These are phyloP conservation scores for Theileria luwenshuni DNA, from an alignment of 169 alveolate genomes.

Conservation along the genomic window DNA sequence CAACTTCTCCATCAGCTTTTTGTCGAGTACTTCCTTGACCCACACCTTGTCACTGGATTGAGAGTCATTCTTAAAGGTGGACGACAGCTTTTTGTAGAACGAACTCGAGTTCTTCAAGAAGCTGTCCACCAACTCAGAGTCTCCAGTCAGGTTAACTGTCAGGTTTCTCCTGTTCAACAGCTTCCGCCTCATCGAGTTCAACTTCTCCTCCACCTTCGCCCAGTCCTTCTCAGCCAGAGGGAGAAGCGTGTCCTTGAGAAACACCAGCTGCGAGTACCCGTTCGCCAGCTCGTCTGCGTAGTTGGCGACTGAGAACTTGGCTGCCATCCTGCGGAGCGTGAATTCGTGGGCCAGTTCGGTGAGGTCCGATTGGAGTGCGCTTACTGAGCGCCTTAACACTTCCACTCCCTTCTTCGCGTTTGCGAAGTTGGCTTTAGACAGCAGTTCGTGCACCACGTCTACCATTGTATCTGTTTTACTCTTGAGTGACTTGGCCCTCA, in stretches of 20 bases:
- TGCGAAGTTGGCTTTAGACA: conserved; percentile 64
- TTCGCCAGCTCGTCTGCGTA: conserved; percentile 68
- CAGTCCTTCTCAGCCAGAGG: conserved; percentile 73
- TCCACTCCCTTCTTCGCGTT: conserved; percentile 72
- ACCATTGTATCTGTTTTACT: conserved; percentile 69
- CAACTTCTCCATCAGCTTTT: not conserved
- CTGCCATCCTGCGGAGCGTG: conserved; percentile 62
- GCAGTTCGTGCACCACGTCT: conserved; percentile 67
- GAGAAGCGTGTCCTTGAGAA: conserved; percentile 55
- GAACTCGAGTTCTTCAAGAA: conserved; percentile 46
- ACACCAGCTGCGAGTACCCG: conserved; percentile 68
- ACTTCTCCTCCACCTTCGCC: conserved; percentile 43
- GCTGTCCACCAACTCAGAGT: conserved; percentile 50
- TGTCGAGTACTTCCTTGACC: conserved; percentile 55
- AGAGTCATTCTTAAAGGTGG: not conserved
- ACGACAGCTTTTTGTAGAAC: conserved; percentile 15
- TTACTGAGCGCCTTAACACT: conserved; percentile 67
- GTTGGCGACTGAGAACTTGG: conserved; percentile 64
- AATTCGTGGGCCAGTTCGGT: conserved; percentile 58
- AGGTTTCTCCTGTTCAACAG: conserved; percentile 56
- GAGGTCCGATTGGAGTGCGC: conserved; percentile 45
- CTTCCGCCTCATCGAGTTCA: conserved; percentile 67
- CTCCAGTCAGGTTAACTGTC: conserved; percentile 68
- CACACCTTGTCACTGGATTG: conserved; percentile 2
- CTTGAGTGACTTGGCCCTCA: conserved; percentile 68